Conservation (phyloP, 768 basidiomycete genomes). For the Tremella fuciformis region DNA sequence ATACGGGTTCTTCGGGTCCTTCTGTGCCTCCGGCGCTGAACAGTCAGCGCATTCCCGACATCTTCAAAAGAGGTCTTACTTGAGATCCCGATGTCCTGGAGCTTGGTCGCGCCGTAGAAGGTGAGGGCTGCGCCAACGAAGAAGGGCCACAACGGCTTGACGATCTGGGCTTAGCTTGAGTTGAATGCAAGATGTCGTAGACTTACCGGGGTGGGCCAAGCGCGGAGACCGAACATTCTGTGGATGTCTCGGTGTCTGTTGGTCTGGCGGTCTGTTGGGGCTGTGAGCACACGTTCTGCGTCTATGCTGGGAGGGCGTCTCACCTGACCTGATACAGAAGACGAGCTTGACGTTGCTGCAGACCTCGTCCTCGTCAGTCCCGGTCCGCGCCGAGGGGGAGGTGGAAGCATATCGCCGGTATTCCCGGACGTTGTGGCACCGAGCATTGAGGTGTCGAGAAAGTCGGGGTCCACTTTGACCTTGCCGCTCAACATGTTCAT, state of each 20-base stretch:
- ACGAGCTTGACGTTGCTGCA: too few species aligned
- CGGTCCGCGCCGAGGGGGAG: too few species aligned
- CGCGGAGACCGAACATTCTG: slow-evolving; percentile 51
- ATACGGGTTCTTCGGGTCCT: slow-evolving; percentile 51
- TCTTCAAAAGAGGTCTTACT: slow-evolving; percentile 28
- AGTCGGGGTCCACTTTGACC: too few species aligned
- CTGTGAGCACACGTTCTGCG: too few species aligned
- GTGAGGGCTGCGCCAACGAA: slow-evolving; percentile 40
- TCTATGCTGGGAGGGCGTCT: too few species aligned
- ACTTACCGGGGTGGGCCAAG: slow-evolving; percentile 51
- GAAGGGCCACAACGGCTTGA: slow-evolving; percentile 50
- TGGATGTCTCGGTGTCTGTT: not conserved
- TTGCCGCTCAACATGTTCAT: too few species aligned
- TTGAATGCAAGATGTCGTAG: not conserved
- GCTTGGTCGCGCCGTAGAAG: slow-evolving; percentile 40
- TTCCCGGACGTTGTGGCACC: too few species aligned
- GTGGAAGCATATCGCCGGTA: too few species aligned
- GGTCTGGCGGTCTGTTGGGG: too few species aligned
- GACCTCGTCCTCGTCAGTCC: too few species aligned
- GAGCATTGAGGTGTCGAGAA: too few species aligned
- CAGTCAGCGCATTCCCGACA: slow-evolving; percentile 7
- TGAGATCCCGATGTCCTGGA: slow-evolving; percentile 42
- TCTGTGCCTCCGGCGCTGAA: slow-evolving; percentile 39
- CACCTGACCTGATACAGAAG: too few species aligned
- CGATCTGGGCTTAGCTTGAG: slow-evolving; percentile 32